A percentile compares a stretch with the other conserved stretches of the same genome.
Conservation (phyloP, 225 moss, liverwort and hornwort species). For the Anthoceros angustus region DNA sequence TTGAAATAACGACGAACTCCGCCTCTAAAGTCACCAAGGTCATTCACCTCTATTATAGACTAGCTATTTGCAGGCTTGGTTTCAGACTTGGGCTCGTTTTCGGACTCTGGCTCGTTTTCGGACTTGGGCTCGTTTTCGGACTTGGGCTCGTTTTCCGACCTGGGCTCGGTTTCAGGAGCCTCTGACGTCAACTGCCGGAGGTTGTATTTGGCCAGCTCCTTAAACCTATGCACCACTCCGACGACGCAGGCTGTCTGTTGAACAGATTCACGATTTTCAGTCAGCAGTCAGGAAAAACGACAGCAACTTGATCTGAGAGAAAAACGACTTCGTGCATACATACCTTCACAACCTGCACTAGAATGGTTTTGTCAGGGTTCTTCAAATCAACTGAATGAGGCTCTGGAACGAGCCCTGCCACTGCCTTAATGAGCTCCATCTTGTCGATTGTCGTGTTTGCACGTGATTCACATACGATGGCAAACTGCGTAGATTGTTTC, state of each 20-base stretch:
- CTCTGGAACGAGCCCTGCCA: conserved; percentile 77
- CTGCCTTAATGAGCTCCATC: conserved; percentile 83
- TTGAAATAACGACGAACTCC: no score
- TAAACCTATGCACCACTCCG: conserved; percentile 83
- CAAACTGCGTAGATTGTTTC: conserved; percentile 46
- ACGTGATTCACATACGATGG: conserved; percentile 77
- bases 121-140: neutral
- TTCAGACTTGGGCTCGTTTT: no score
- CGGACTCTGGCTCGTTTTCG: neutral
- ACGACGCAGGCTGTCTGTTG: conserved; percentile 83
- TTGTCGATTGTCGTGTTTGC: conserved; percentile 90
- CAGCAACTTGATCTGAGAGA: neutral
- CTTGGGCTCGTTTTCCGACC: neutral
- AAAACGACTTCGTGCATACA: neutral
- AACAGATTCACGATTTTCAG: conserved; percentile 1
- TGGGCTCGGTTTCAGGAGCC: neutral
- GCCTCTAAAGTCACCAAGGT: no score
- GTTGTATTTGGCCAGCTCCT: conserved; percentile 89
- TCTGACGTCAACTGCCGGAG: conserved; percentile 55
- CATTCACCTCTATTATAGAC: no score
- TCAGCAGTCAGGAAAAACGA: neutral
- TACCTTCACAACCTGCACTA: conserved; percentile 95
- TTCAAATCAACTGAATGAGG: conserved; percentile 78
- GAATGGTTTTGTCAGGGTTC: conserved; percentile 83
- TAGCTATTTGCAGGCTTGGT: no score